These are phyloP conservation scores for Fomitopsis schrenkii DNA, from an alignment of 1,284 basidiomycete species.

Conservation along the genomic window DNA sequence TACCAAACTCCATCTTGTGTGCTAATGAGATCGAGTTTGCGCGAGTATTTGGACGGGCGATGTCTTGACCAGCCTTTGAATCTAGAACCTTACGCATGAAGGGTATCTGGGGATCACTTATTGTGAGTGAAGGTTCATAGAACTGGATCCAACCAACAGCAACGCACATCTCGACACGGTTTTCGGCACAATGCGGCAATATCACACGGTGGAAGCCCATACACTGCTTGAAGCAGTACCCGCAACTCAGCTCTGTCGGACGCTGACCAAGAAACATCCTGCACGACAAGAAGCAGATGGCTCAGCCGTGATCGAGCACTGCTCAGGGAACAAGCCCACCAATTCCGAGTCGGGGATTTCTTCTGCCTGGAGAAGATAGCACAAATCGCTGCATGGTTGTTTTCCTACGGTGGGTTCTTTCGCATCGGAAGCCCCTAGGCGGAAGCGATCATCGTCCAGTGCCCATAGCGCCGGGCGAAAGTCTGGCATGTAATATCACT, in stretches of 20 bases:
- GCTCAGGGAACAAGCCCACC: background rate
- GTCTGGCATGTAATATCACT: background rate
- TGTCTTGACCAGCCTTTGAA: background rate
- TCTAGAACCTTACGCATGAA: background rate
- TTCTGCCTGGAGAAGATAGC: background rate
- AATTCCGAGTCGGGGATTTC: background rate
- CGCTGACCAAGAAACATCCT: slow-evolving; percentile 9
- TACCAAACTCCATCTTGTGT: background rate
- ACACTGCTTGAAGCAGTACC: slow-evolving; percentile 22
- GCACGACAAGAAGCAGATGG: background rate
- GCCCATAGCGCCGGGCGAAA: slow-evolving; percentile 4
- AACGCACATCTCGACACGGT: slow-evolving; percentile 39
- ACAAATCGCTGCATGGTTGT: slow-evolving; percentile 8
- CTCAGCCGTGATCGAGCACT: too few relatives aligned
- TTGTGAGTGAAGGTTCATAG: background rate
- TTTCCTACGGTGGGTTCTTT: background rate
- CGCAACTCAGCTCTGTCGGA: slow-evolving; percentile 15
- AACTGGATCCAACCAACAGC: background rate
- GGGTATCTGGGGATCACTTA: background rate
- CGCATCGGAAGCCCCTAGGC: background rate
- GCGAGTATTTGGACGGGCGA: background rate
- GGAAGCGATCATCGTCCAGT: background rate
- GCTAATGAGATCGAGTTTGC: background rate
- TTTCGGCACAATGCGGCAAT: slow-evolving; percentile 38
- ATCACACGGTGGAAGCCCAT: slow-evolving; percentile 39